Evolutionary conservation across 106 monocot species (phyloP).

Genomic region (Cymbidium sinense): DNA sequence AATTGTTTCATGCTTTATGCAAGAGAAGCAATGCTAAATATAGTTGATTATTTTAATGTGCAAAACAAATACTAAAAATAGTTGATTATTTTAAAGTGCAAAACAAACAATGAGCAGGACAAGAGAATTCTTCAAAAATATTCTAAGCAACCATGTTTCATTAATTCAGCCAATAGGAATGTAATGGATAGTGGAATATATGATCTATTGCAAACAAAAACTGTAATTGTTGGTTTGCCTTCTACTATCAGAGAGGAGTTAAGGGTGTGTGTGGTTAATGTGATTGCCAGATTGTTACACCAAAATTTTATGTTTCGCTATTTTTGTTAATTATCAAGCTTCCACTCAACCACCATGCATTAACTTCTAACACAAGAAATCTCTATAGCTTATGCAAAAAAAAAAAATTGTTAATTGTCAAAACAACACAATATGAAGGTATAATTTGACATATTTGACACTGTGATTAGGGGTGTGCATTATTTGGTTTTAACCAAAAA

Average conservation of each 20-base stretch:
- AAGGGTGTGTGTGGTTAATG: background rate
- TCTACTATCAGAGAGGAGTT: background rate
- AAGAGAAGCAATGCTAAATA: too few relatives aligned
- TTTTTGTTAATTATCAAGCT: background rate
- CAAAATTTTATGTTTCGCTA: background rate
- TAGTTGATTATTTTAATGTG: too few relatives aligned
- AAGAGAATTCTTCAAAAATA: too few relatives aligned
- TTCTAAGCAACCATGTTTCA: too few relatives aligned
- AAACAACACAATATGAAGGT: background rate
- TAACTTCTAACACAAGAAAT: background rate
- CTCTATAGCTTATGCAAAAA: background rate
- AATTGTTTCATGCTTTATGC: too few relatives aligned
- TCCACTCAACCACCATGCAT: background rate
- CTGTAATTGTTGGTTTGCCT: background rate
- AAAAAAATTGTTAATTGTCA: background rate
- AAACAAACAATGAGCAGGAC: too few relatives aligned
- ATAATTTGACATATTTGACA: background rate
- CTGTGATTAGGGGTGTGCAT: too few relatives aligned
- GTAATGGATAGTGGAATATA: background rate
- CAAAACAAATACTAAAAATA: too few relatives aligned
- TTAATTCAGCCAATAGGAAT: background rate
- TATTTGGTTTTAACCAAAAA: too few relatives aligned
- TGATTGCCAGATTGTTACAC: background rate
- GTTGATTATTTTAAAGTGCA: too few relatives aligned
- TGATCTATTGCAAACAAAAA: background rate